phyloP scores from a whole-genome alignment of 2,329 filamentous ascomycete species.

The Mycosphaerella sp. region DNA sequence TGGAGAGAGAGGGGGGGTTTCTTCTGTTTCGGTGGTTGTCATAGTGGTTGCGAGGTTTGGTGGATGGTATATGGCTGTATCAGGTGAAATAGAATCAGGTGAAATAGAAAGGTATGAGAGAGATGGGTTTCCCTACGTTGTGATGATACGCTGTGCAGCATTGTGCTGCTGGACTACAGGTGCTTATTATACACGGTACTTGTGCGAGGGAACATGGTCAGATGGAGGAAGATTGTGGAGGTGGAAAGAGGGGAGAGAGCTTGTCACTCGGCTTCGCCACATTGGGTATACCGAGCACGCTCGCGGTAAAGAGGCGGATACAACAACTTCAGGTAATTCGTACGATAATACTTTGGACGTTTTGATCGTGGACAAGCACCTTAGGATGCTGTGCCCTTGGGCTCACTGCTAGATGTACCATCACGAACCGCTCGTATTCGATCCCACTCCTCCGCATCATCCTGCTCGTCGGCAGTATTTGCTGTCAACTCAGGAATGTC shows the following conservation, averaged over 20 bases:
- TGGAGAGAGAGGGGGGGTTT: slow-evolving; percentile 7
- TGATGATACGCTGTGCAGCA: neutral
- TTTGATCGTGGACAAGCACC: neutral
- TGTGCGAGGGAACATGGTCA: slow-evolving; percentile 6
- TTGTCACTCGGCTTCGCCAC: neutral
- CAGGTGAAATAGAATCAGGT: neutral
- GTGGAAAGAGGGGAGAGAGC: slow-evolving; percentile 5
- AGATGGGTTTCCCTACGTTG: neutral
- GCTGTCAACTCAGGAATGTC: slow-evolving; percentile 40
- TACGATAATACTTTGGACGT: neutral
- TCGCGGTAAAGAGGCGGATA: neutral
- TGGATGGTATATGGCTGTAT: neutral
- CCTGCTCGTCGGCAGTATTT: slow-evolving; percentile 35
- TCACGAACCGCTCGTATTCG: slow-evolving; percentile 21
- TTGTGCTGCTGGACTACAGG: neutral
- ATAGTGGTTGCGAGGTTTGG: slow-evolving; percentile 6
- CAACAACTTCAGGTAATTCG: no score
- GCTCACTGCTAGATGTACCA: neutral
- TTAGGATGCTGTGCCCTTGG: neutral
- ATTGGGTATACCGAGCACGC: slow-evolving; percentile 7
- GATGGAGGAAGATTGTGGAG: slow-evolving; percentile 8
- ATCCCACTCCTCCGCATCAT: slow-evolving; percentile 39
- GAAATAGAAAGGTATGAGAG: neutral
- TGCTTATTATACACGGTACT: neutral
- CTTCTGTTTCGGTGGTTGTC: slow-evolving; percentile 22